Evolutionary conservation across 352 stramenopile species (phyloP), one percentile per base, ranked within the genome.

Genomic region (Phytophthora capsici): DNA sequence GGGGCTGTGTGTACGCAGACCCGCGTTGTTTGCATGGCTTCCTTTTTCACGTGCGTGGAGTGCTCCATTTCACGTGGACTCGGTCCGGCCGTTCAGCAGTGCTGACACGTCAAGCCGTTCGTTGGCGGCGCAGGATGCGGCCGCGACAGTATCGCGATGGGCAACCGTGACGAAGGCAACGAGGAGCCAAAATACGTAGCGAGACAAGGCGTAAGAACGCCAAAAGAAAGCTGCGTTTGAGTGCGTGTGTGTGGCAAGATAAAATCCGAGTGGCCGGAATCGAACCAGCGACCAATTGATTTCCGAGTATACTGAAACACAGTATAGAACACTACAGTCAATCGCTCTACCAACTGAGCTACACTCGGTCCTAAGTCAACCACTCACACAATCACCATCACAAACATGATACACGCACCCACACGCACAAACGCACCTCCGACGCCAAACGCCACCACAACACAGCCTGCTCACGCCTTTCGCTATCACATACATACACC

Each of bases 311-410:
- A 60, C 40, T 44, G 52, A 60, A 45, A 44, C 40, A 51, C 40
- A 51, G 52, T 51, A 49, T 58, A 47, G 51, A 58, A 49, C 51
- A 58, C 51, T 58, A 58, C 51, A 58, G 51, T 58, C 51, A 58
- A 58, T 58, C 51, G 51, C 51, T 58, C 51, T 58, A 57, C 49
- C 49, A 57, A 57, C 49, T 57, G 49, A 57, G 49, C 49, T 46
- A 57, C 49, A 57, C 49, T 57, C 49, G 49, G 32, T 57, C 45
- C 45, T 51, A 51, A 51, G 34, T 34, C 45, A 51, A 51, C 22
- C 34, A 51, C 45, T 28, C 45, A 36, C 45, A 13, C 45, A 36
- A 51, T 38, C 20, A 0, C 13, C 23, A 38, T 25, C 45, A 51
- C 25, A 51, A 51, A 22, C 45, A 3, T 8, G 37, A 10, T 16